These are phyloP conservation scores for Westerdykella sp. DNA, from an alignment of 2,329 filamentous ascomycete genomes.

Conservation along the genomic window DNA sequence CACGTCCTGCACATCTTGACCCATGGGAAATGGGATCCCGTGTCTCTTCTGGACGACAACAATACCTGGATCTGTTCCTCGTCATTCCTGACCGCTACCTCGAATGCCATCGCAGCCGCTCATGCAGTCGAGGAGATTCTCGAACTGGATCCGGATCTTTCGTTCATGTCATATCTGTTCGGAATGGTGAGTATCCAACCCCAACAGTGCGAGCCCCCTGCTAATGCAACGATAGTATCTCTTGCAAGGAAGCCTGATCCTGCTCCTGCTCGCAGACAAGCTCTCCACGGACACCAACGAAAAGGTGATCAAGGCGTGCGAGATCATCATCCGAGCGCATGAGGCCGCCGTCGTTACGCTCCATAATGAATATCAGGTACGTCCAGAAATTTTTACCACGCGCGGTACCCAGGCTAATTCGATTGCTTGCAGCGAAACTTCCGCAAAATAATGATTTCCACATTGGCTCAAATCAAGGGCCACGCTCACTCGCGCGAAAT, in stretches of 20 bases:
- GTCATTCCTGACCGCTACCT: conserved; percentile 77
- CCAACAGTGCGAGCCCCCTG: not conserved
- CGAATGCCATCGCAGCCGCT: conserved; percentile 81
- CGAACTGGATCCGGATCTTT: conserved; percentile 82
- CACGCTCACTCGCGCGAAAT: conserved; percentile 32
- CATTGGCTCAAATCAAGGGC: conserved; percentile 34
- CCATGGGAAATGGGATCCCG: conserved; percentile 89
- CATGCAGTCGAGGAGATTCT: conserved; percentile 82
- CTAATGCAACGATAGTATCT: conserved; percentile 52
- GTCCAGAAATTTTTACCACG: not conserved
- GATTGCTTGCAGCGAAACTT: conserved; percentile 44
- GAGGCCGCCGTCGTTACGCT: conserved; percentile 95
- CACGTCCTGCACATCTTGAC: conserved; percentile 86
- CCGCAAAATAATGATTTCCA: conserved; percentile 47
- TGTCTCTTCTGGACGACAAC: conserved; percentile 81
- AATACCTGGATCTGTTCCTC: conserved; percentile 90
- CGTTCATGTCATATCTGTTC: conserved; percentile 96
- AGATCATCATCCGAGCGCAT: conserved; percentile 86
- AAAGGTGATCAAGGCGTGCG: conserved; percentile 79
- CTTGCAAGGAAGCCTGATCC: conserved; percentile 78
- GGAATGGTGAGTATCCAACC: conserved; percentile 55
- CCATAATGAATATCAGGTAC: conserved; percentile 86
- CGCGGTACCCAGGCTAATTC: conserved; percentile 2
- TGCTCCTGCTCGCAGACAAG: conserved; percentile 85
- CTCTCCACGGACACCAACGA: conserved; percentile 75